Evolutionary conservation across 352 stramenopile genomes (phyloP).

Genomic region (Pythium monospermum): DNA sequence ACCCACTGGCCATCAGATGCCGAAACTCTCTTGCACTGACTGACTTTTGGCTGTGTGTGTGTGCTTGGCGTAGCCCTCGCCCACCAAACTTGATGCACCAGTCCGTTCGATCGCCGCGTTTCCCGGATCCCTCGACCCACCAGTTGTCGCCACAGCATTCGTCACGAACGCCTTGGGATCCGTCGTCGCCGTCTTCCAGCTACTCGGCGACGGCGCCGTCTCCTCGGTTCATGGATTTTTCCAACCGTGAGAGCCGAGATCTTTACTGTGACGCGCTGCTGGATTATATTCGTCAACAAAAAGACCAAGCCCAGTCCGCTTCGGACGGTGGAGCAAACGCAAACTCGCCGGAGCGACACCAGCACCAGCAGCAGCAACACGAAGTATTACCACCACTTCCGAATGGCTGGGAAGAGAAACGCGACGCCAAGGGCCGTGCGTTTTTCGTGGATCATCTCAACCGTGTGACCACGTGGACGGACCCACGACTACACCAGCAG

Average conservation of each 20-base stretch:
- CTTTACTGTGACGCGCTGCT: constrained; percentile 65
- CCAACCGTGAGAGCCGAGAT: constrained; percentile 47
- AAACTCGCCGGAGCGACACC: constrained; percentile 1
- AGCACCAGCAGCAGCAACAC: constrained; percentile 3
- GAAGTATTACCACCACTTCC: constrained; percentile 29
- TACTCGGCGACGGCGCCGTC: constrained; percentile 10
- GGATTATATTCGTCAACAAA: constrained; percentile 68
- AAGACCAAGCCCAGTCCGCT: constrained; percentile 33
- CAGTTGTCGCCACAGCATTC: background rate
- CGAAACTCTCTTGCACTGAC: too few relatives aligned
- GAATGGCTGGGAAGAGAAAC: constrained; percentile 66
- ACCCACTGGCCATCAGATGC: too few relatives aligned
- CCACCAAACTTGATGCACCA: constrained; percentile 53
- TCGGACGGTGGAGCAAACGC: background rate
- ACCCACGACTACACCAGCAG: constrained; percentile 33
- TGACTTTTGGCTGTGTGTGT: background rate
- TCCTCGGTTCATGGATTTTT: constrained; percentile 32
- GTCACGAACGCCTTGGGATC: constrained; percentile 13
- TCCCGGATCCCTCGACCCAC: constrained; percentile 14
- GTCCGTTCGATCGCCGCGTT: constrained; percentile 20
- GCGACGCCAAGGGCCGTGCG: constrained; percentile 51
- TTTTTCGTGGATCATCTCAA: constrained; percentile 82
- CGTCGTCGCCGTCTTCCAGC: constrained; percentile 11
- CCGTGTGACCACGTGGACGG: constrained; percentile 63
- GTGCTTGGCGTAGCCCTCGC: constrained; percentile 31